Conservation (phyloP, 2,329 filamentous ascomycete species). For the Beauveria medogensis region DNA sequence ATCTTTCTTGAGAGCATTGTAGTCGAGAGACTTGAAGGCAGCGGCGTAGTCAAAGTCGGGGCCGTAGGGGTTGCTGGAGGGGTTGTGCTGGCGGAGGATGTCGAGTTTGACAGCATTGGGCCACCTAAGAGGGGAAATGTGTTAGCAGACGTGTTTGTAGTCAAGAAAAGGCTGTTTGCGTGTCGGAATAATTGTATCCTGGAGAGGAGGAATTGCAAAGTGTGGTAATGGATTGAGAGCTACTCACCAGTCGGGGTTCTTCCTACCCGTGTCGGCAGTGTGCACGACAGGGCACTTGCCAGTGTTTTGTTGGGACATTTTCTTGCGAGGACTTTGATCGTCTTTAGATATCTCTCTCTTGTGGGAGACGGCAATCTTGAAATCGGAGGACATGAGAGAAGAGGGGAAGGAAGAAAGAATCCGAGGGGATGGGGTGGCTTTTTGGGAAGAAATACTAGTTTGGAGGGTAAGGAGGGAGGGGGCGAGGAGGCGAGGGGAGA, state of each 20-base stretch:
- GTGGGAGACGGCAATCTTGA: slow-evolving; percentile 12
- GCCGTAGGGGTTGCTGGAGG: slow-evolving; percentile 53
- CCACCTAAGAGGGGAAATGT: background rate
- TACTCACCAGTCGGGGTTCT: slow-evolving; percentile 8
- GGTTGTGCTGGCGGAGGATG: slow-evolving; percentile 64
- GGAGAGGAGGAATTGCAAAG: background rate
- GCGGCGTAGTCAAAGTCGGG: slow-evolving; percentile 63
- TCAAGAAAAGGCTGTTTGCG: background rate
- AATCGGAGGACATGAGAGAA: slow-evolving; percentile 9
- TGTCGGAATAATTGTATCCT: too few relatives aligned
- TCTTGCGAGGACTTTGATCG: slow-evolving; percentile 20
- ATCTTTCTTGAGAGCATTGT: slow-evolving; percentile 66
- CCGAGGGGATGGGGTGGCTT: slow-evolving; percentile 3
- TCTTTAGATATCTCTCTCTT: slow-evolving; percentile 13
- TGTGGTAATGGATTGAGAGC: background rate
- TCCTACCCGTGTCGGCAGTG: slow-evolving; percentile 6
- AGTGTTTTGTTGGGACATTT: slow-evolving; percentile 2
- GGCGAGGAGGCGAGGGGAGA: background rate
- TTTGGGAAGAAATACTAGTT: slow-evolving; percentile 8
- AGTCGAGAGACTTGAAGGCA: slow-evolving; percentile 63
- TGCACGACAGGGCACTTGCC: slow-evolving; percentile 10
- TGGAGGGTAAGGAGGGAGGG: background rate
- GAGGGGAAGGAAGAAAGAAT: background rate
- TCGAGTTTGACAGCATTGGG: slow-evolving; percentile 59
- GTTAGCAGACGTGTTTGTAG: background rate